These are phyloP conservation scores for Tilletia indica DNA, from an alignment of 1,284 basidiomycete species.

Conservation along the genomic window DNA sequence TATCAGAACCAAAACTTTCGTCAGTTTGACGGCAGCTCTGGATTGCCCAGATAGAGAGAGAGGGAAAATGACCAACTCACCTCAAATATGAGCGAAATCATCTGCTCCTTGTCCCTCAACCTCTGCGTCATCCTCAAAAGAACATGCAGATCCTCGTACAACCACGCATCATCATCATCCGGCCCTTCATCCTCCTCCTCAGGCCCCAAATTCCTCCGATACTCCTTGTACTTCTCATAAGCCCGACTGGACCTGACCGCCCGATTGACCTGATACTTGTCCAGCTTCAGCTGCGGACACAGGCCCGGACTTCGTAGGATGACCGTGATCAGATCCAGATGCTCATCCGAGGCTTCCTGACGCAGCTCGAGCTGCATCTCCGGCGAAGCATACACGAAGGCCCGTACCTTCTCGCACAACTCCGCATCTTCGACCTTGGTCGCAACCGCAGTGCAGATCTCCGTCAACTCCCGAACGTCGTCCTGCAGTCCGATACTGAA, in stretches of 20 bases:
- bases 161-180: constrained; percentile 52
- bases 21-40: background rate
- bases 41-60: background rate
- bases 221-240: constrained; percentile 50
- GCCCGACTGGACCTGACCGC: constrained; percentile 48
- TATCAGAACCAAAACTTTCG: constrained; percentile 57
- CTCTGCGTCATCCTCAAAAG: constrained; percentile 55
- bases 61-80: constrained; percentile 58
- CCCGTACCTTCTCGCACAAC: constrained; percentile 81
- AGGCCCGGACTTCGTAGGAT: constrained; percentile 75
- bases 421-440: constrained; percentile 83
- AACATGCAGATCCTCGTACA: constrained; percentile 54
- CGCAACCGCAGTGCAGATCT: constrained; percentile 80
- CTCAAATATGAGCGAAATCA: constrained; percentile 93
- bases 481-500: constrained; percentile 87
- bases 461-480: constrained; percentile 77
- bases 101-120: constrained; percentile 83
- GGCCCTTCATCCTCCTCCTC: constrained; percentile 64
- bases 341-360: constrained; percentile 63
- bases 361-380: constrained; percentile 72
- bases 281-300: constrained; percentile 60
- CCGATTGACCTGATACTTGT: constrained; percentile 42
- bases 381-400: constrained; percentile 79
- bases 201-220: constrained; percentile 36
- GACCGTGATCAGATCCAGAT: constrained; percentile 74